These are phyloP conservation scores for Barnettozyma vustinii DNA, from an alignment of 805 yeast species.

Conservation along the genomic window DNA sequence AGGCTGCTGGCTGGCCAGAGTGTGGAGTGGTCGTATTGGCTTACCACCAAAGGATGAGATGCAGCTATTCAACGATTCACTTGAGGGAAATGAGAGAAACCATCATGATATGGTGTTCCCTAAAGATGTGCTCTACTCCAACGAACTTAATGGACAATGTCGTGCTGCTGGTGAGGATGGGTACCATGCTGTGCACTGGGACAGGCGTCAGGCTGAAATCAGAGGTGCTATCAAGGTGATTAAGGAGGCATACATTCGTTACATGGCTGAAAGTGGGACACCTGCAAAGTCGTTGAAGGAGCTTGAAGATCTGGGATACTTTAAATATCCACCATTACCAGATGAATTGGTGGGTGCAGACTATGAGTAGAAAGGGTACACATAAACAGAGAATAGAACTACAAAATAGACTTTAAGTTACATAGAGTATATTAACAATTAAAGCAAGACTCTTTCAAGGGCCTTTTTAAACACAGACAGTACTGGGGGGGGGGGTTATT, in stretches of 20 bases:
- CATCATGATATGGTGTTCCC: constrained; percentile 54
- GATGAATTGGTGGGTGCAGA: neutral
- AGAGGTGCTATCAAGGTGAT: constrained; percentile 39
- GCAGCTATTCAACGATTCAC: constrained; percentile 35
- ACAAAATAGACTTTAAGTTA: neutral
- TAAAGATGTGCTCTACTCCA: constrained; percentile 54
- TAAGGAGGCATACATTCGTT: constrained; percentile 40
- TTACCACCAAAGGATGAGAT: constrained; percentile 47
- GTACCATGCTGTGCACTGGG: constrained; percentile 49
- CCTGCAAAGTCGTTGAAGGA: constrained; percentile 35
- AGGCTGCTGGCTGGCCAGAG: constrained; percentile 58
- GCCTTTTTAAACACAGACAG: neutral
- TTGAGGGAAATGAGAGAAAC: constrained; percentile 42
- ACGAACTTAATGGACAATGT: constrained; percentile 34
- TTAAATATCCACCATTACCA: constrained; percentile 24
- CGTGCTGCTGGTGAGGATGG: constrained; percentile 37
- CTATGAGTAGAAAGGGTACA: neutral
- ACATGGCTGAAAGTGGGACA: constrained; percentile 32
- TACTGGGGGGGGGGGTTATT: neutral
- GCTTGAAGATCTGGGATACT: constrained; percentile 32
- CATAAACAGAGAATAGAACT: neutral
- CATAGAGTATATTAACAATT: neutral
- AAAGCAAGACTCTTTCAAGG: neutral
- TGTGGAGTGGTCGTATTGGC: constrained; percentile 48
- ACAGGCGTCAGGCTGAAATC: constrained; percentile 36